These are phyloP conservation scores for Phlyctochytrium bullatum DNA, from an alignment of 192 early-diverging fungal genomes.

Conservation along the genomic window DNA sequence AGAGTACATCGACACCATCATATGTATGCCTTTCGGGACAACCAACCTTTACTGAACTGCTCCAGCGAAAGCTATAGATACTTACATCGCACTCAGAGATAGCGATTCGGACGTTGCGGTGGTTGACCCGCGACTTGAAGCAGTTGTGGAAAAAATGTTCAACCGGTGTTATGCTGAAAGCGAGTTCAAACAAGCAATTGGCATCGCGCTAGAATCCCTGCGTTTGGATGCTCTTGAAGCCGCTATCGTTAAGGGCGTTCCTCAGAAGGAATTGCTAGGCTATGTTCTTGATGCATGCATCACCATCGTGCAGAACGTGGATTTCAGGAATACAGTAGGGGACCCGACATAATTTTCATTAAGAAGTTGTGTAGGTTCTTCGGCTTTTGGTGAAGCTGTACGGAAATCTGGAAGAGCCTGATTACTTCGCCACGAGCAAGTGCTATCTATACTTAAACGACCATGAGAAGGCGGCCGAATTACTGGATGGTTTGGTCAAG, in stretches of 20 bases:
- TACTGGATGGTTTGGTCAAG: conserved; percentile 67
- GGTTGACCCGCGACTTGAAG: conserved; percentile 80
- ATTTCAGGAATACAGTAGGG: conserved; percentile 75
- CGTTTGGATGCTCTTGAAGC: conserved; percentile 88
- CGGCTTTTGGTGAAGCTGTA: conserved; percentile 74
- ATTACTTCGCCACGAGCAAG: conserved; percentile 89
- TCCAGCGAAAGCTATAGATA: conserved; percentile 88
- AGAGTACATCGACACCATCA: conserved; percentile 92
- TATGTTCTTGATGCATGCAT: conserved; percentile 86
- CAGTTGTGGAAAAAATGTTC: conserved; percentile 95
- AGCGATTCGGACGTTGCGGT: conserved; percentile 31
- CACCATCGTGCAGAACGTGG: conserved; percentile 77
- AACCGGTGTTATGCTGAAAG: conserved; percentile 80
- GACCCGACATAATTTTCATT: background rate
- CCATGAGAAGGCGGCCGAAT: conserved; percentile 64
- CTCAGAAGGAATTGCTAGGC: conserved; percentile 58
- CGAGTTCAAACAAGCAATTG: conserved; percentile 91
- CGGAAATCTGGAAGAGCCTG: conserved; percentile 71
- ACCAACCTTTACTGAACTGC: background rate
- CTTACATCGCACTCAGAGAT: conserved; percentile 82
- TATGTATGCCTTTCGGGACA: conserved; percentile 59
- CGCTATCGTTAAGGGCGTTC: conserved; percentile 66
- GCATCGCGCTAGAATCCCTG: conserved; percentile 90
- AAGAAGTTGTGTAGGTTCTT: conserved; percentile 56
- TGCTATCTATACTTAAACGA: conserved; percentile 92